These are phyloP conservation scores for Discostella stelligeroides DNA, from an alignment of 108 stramenopile species.

Conservation along the genomic window DNA sequence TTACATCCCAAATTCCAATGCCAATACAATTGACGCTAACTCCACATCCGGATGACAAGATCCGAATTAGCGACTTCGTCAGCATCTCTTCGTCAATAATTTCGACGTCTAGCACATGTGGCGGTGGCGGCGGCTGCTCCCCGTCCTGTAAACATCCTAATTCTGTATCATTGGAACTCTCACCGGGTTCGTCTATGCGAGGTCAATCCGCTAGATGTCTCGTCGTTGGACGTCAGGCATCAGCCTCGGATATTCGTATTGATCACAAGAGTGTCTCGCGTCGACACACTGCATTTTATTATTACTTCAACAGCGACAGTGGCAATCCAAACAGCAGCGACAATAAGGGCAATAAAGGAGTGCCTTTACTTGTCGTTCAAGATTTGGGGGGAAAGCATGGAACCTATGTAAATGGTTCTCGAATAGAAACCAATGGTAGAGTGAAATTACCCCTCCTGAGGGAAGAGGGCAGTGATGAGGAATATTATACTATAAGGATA, in stretches of 20 bases:
- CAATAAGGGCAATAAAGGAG: not conserved
- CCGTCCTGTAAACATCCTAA: not conserved
- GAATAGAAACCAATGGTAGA: conserved; percentile 45
- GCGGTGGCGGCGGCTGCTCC: not conserved
- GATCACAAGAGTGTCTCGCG: conserved; percentile 71
- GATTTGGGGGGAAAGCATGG: conserved; percentile 79
- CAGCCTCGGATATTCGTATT: conserved; percentile 62
- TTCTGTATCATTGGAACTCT: conserved; percentile 9
- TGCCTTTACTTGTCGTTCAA: conserved; percentile 41
- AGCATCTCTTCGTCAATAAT: conserved; percentile 12
- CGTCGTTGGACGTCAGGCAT: conserved; percentile 64
- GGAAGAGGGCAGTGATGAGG: not conserved
- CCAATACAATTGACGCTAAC: conserved; percentile 20
- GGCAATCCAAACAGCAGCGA: not conserved
- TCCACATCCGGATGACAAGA: not conserved
- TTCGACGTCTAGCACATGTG: not conserved
- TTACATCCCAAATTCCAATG: conserved; percentile 16
- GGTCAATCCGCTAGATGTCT: conserved; percentile 32
- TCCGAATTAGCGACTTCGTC: not conserved
- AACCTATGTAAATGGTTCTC: conserved; percentile 48
- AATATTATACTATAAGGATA: conserved; percentile 23
- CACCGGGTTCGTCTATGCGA: conserved; percentile 30
- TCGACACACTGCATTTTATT: conserved; percentile 64
- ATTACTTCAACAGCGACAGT: not conserved
- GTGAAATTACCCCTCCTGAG: conserved; percentile 25